Conservation (phyloP, 805 yeast species). For the Zygotorulaspora florentina region DNA sequence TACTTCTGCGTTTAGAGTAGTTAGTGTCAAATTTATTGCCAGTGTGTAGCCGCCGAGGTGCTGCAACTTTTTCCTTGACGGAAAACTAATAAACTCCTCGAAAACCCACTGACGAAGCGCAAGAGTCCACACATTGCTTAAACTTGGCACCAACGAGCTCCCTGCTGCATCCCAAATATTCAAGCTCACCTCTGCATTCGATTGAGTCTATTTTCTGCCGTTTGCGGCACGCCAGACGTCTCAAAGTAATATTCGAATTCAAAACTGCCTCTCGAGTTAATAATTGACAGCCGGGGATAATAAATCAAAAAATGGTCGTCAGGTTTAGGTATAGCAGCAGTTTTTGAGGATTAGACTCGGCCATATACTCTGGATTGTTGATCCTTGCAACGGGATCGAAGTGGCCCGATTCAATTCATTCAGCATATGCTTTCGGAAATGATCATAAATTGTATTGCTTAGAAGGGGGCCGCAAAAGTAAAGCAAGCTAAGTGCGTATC, state of each 20-base stretch:
- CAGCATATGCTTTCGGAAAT: conserved; percentile 14
- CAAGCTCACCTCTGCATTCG: conserved; percentile 16
- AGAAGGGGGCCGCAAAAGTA: conserved; percentile 13
- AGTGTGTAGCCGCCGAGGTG: no score
- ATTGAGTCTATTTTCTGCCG: conserved; percentile 11
- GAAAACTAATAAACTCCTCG: no score
- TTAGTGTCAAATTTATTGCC: no score
- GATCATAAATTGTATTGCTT: conserved; percentile 14
- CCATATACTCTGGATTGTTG: conserved; percentile 22
- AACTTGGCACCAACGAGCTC: conserved; percentile 6
- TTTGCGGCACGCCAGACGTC: conserved; percentile 21
- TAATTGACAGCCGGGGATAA: conserved; percentile 19
- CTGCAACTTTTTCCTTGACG: no score
- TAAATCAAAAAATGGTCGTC: conserved; percentile 18
- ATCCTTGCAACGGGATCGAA: conserved; percentile 33
- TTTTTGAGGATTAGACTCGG: conserved; percentile 8
- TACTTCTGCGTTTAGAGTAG: no score
- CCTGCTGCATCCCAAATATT: conserved; percentile 4
- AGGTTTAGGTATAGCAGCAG: conserved; percentile 19
- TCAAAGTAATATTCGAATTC: conserved; percentile 16
- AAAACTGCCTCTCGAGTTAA: conserved; percentile 17
- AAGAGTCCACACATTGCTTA: no score
- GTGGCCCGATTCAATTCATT: conserved; percentile 29
- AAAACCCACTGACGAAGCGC: no score
- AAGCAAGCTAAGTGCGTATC: conserved; percentile 26